Conservation (phyloP, 164 flowering plant species). For the Chloranthus sessilifolius region DNA sequence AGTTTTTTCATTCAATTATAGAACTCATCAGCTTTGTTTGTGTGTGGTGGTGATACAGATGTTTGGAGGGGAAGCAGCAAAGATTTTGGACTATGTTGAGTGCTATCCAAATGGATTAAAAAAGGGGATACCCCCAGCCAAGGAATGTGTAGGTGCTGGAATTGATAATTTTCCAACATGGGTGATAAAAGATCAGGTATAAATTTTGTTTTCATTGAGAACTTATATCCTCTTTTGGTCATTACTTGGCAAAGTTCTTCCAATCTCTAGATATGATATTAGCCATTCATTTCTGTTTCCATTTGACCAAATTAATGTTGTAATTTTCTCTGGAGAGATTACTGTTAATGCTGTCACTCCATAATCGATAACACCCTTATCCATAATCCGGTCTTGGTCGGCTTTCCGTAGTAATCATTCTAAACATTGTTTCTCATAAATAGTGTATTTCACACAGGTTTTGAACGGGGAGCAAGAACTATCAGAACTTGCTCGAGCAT, state of each 20-base stretch:
- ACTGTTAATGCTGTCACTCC: too few species aligned
- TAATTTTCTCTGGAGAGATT: too few species aligned
- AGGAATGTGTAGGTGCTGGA: slow-evolving; percentile 52
- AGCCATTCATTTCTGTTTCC: too few species aligned
- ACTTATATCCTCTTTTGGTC: not conserved
- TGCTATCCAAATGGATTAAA: slow-evolving; percentile 86
- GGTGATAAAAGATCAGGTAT: slow-evolving; percentile 90
- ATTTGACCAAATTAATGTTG: too few species aligned
- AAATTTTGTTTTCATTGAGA: slow-evolving; percentile 1
- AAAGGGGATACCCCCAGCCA: slow-evolving; percentile 58
- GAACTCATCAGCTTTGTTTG: too few species aligned
- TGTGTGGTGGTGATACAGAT: too few species aligned
- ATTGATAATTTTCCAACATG: slow-evolving; percentile 94
- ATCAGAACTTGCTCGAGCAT: slow-evolving; percentile 51
- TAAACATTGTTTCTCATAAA: slow-evolving; percentile 1
- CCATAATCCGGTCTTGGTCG: too few species aligned
- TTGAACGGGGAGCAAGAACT: slow-evolving; percentile 62
- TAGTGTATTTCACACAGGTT: slow-evolving; percentile 36
- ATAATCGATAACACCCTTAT: too few species aligned
- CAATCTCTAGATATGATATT: too few species aligned
- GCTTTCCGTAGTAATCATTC: too few species aligned
- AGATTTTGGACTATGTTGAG: slow-evolving; percentile 79
- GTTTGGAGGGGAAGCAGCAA: slow-evolving; percentile 85
- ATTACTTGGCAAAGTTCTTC: not conserved
- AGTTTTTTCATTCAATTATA: too few species aligned